phyloP scores from a whole-genome alignment of 192 early-diverging fungal species.

The Coemansia sp. region DNA sequence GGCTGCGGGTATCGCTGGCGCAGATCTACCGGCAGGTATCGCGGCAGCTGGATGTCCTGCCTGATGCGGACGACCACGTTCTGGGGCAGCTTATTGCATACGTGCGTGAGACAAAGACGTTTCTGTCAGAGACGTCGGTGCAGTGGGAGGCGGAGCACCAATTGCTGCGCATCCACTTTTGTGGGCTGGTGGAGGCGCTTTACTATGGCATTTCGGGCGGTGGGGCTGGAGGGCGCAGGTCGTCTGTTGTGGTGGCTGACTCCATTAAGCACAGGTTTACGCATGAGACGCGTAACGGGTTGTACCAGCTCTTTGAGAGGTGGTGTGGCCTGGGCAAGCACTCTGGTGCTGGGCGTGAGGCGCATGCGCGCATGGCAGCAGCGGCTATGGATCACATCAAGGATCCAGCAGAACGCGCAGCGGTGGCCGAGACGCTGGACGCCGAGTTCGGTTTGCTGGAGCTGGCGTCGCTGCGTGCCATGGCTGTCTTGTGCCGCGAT shows the following conservation, averaged over 20 bases:
- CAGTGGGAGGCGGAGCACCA: constrained; percentile 87
- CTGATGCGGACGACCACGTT: constrained; percentile 55
- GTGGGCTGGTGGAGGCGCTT: constrained; percentile 80
- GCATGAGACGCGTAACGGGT: constrained; percentile 67
- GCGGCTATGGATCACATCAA: constrained; percentile 66
- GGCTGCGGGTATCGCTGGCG: constrained; percentile 44
- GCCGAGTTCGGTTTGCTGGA: constrained; percentile 75
- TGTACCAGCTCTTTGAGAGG: constrained; percentile 85
- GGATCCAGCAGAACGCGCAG: constrained; percentile 66
- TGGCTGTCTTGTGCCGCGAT: constrained; percentile 74
- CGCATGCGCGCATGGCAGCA: constrained; percentile 66
- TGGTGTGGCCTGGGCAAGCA: constrained; percentile 88
- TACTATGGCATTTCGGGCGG: constrained; percentile 76
- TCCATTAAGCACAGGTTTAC: constrained; percentile 56
- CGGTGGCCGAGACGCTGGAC: constrained; percentile 65
- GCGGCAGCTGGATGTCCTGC: constrained; percentile 46
- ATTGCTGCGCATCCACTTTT: constrained; percentile 83
- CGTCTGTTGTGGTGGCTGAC: background rate
- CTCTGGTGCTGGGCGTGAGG: constrained; percentile 55
- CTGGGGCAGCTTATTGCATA: constrained; percentile 68
- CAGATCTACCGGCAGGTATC: constrained; percentile 48
- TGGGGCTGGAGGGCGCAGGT: too few species aligned
- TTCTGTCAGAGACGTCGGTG: constrained; percentile 73
- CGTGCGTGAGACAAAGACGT: constrained; percentile 70
- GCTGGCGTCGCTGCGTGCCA: constrained; percentile 75